Evolutionary conservation across 2,329 filamentous ascomycete species (phyloP).

Genomic region (Fusarium tuaranense): DNA sequence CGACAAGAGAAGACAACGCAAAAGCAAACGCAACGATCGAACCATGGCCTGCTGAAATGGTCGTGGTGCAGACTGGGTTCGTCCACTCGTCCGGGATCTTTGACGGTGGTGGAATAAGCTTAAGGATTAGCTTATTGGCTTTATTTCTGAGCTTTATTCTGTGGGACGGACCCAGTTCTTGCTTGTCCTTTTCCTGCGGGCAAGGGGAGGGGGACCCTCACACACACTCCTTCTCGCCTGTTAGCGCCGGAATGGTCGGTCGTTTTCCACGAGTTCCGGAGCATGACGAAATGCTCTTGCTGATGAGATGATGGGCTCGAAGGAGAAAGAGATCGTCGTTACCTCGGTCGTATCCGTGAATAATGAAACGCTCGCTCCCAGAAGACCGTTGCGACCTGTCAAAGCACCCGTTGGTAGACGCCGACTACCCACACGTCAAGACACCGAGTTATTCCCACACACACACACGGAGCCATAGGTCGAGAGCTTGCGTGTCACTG

Average conservation of each 20-base stretch:
- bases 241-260: conserved; percentile 24
- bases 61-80: background rate
- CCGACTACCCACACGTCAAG: background rate
- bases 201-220: background rate
- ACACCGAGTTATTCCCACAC: background rate
- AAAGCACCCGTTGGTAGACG: background rate
- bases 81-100: background rate
- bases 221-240: background rate
- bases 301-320: conserved; percentile 27
- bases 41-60: background rate
- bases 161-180: conserved; percentile 13
- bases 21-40: background rate
- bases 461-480: background rate
- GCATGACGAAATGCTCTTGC: conserved; percentile 26
- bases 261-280: conserved; percentile 26
- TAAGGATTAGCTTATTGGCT: conserved; percentile 27
- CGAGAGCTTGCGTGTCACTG: background rate
- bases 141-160: conserved; percentile 25
- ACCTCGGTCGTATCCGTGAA: background rate
- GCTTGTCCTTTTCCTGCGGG: background rate
- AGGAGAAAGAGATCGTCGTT: conserved; percentile 7
- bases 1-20: background rate
- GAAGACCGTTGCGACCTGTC: background rate
- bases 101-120: conserved; percentile 25
- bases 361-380: background rate